These are phyloP conservation scores for Chlorociboria aeruginascens DNA, from an alignment of 495 filamentous ascomycete species.

Conservation along the genomic window DNA sequence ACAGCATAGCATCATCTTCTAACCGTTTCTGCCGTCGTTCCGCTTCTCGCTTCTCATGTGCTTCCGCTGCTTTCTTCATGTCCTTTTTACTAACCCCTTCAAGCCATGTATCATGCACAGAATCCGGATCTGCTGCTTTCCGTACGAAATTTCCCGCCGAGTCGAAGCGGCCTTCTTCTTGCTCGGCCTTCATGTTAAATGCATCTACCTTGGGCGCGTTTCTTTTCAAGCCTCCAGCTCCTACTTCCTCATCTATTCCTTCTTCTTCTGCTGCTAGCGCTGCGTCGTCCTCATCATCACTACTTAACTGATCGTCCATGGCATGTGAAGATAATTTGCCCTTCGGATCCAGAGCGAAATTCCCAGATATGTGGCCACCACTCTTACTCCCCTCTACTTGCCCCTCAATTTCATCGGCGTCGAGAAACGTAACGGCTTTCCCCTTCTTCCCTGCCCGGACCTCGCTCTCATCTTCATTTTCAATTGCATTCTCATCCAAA, in stretches of 20 bases:
- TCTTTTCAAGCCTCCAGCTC: conserved; percentile 79
- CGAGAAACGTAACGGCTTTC: conserved; percentile 70
- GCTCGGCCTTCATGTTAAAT: conserved; percentile 85
- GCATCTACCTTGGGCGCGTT: conserved; percentile 94
- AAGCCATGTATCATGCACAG: conserved; percentile 84
- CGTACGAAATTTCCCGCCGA: conserved; percentile 81
- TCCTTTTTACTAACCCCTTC: conserved; percentile 88
- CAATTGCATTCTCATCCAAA: conserved; percentile 43
- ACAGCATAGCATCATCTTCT: conserved; percentile 61
- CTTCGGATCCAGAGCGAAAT: conserved; percentile 34
- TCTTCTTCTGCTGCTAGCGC: conserved; percentile 50
- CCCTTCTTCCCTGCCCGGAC: conserved; percentile 45
- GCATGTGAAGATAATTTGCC: conserved; percentile 28
- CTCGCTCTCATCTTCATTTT: conserved; percentile 34
- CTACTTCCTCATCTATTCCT: conserved; percentile 73
- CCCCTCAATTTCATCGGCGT: conserved; percentile 68
- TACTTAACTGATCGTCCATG: conserved; percentile 41
- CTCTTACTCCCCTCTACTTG: conserved; percentile 64
- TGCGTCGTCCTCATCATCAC: conserved; percentile 61
- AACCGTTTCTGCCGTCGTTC: conserved; percentile 56
- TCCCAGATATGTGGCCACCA: conserved; percentile 53
- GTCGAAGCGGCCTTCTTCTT: conserved; percentile 89
- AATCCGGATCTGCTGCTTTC: conserved; percentile 81
- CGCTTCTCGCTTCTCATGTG: conserved; percentile 74
- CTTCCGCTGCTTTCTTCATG: conserved; percentile 76